Base-by-base conservation (phyloP, 371 early-diverging fungal species). In the Quaeritorhiza haematococci region DNA sequence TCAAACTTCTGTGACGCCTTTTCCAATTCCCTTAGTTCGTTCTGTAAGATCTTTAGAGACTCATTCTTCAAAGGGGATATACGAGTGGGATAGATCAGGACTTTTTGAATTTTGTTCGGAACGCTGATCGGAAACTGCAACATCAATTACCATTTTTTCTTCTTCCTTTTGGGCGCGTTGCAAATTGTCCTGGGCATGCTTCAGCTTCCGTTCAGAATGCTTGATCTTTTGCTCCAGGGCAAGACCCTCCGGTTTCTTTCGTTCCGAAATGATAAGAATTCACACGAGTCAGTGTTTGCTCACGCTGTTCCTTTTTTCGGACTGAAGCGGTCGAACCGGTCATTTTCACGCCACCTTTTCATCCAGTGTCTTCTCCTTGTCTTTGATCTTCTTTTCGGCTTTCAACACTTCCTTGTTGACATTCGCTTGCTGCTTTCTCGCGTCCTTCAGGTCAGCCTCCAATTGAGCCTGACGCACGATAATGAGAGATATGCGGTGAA, bases 351-450 rank as follows among this genome's bases (percentile, higher is more conserved):
- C 24, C 66, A 83, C 85, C 71, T 78, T 65, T 4, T 82, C 81
- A 43, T 83, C 80, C 33, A 87, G 57, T 19, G 79, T 80, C 50
- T 74, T 78, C 53, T 75, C 79, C n/a, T 79, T 68, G 23, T 84
- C 83, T 57, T 84, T 84, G 27, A 84, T 69, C 42, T 84, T 73
- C 55, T 68, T 71, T 64, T 93, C 93, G 47, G 72, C 72, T 42
- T 82, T 82, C 47, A 80, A 68, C 1, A 82, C 71, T n/a, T 93
- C 88, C 68, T 87, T 82, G 68, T 85, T 87, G 4, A 81, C 74
- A 44, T 82, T 68, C 8, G 91, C 94, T 42, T 87, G 84, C 26
- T 81, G 71, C 62, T 84, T 87, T 57, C 84, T 83, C 24, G 86
- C 81, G 10, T 69, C 71, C 57, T 82, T 82, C 53, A 88, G 69